Base-by-base conservation (phyloP, 1,139 yeast species). In the Nakaseomyces kungkrabaensis region DNA sequence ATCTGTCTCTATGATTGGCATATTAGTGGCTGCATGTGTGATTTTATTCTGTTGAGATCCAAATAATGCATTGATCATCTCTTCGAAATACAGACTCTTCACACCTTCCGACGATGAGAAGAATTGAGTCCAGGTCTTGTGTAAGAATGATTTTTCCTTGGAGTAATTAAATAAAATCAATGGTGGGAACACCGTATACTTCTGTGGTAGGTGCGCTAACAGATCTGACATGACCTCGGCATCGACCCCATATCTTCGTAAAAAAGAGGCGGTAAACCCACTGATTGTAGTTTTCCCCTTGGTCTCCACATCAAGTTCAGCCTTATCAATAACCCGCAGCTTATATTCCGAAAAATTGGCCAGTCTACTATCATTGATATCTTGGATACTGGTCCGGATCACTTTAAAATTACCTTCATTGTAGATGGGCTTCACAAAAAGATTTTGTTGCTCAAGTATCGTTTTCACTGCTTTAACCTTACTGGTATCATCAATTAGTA, bases 1-100 rank as follows among this genome's bases (percentile, higher is more conserved):
- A 55, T 78, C 85, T 1, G 69, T 59, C 50, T 78, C 81, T 1
- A 72, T 66, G 4, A 88, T 85, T 0, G 95, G 94, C 51, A 74
- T 75, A 58, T 86, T 86, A 9, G 80, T 68, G 0, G 95, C 95
- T 5, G 85, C 64, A 61, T 85, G 94, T 0, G 90, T 79, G 47
- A 69, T 56, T 22, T 47, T 48, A 9, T 29, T 29, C 31, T 29
- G 31, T 32, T 48, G 50, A 17, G 43, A n/a, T 25, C 59, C 55
- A 37, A 66, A 61, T 32, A 66, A 50, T 5, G 50, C 43, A 5
- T 42, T 29, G n/a, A 71, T 53, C 13, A 73, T 50, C 4, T 52
- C 52, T 13, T 50, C 37, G 53, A 69, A 72, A 47, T 72, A 68
- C 4, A 44, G 31, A 0, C 50, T 33, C 22, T 48, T 41, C 1